Evolutionary conservation across 2,329 filamentous ascomycete species (phyloP).

Genomic region (Cercospora citrullina): DNA sequence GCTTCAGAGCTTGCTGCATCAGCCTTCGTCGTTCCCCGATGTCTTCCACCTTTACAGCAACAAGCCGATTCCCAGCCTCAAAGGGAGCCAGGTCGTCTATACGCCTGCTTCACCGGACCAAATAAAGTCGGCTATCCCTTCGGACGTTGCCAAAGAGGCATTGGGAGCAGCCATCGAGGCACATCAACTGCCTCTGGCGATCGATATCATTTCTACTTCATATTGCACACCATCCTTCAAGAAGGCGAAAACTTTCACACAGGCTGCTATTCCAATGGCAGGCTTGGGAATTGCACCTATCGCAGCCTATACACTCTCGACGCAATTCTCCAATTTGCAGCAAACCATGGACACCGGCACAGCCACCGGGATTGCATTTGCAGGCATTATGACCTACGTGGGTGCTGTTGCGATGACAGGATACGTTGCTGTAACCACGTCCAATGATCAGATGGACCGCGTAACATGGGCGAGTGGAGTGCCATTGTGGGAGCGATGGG

Average conservation of each 20-base stretch:
- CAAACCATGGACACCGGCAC: slow-evolving; percentile 72
- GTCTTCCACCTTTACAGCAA: slow-evolving; percentile 79
- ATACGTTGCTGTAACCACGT: slow-evolving; percentile 77
- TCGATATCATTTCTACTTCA: slow-evolving; percentile 71
- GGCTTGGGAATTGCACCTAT: slow-evolving; percentile 61
- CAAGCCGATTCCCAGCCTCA: slow-evolving; percentile 71
- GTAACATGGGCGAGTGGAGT: slow-evolving; percentile 87
- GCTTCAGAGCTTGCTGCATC: slow-evolving; percentile 71
- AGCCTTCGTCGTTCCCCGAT: slow-evolving; percentile 73
- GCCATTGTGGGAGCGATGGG: slow-evolving; percentile 76
- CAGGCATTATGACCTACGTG: slow-evolving; percentile 79
- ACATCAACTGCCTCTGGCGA: slow-evolving; percentile 73
- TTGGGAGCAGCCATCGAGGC: slow-evolving; percentile 76
- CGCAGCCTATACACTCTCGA: slow-evolving; percentile 69
- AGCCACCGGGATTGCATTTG: slow-evolving; percentile 76
- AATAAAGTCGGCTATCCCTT: slow-evolving; percentile 66
- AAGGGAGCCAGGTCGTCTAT: slow-evolving; percentile 55
- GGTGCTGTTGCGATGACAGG: slow-evolving; percentile 79
- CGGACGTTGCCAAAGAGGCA: slow-evolving; percentile 69
- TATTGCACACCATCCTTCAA: slow-evolving; percentile 67
- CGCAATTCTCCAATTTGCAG: slow-evolving; percentile 66
- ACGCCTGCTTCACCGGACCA: slow-evolving; percentile 63
- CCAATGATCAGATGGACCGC: slow-evolving; percentile 92
- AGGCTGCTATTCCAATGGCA: slow-evolving; percentile 60
- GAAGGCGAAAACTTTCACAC: slow-evolving; percentile 66